Evolutionary conservation across 495 filamentous ascomycete species (phyloP).

Genomic region (Hypoxylon lienhwacheense): DNA sequence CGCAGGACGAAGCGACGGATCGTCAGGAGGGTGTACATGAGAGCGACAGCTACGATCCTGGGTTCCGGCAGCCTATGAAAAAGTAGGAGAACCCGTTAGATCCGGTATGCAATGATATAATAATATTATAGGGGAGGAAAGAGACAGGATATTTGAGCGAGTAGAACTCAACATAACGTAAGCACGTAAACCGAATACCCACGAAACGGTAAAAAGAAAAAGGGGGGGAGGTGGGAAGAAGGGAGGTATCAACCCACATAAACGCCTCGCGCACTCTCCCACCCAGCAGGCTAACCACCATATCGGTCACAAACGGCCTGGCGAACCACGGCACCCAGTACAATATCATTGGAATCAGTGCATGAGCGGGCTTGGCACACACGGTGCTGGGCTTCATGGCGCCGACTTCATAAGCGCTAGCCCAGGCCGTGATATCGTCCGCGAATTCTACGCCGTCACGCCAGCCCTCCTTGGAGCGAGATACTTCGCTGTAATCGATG

Average conservation of each 20-base stretch:
- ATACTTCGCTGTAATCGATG: conserved; percentile 51
- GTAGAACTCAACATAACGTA: not conserved
- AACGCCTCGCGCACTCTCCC: conserved; percentile 64
- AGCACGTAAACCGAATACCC: not conserved
- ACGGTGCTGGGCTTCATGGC: conserved; percentile 50
- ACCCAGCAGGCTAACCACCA: conserved; percentile 64
- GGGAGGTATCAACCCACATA: conserved; percentile 53
- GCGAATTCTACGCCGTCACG: conserved; percentile 65
- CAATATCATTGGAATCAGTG: conserved; percentile 60
- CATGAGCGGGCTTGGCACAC: conserved; percentile 49
- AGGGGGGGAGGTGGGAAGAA: not conserved
- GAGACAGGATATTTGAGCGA: not conserved
- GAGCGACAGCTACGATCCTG: conserved; percentile 18
- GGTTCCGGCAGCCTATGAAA: conserved; percentile 38
- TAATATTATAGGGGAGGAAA: not conserved
- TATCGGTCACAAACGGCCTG: conserved; percentile 52
- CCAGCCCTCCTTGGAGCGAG: conserved; percentile 46
- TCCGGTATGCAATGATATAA: not conserved
- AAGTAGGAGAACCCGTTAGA: not conserved
- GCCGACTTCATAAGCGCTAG: conserved; percentile 56
- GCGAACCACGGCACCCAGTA: conserved; percentile 57
- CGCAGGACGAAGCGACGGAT: conserved; percentile 57
- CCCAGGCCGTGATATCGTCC: conserved; percentile 64
- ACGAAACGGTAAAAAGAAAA: not conserved
- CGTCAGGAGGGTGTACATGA: conserved; percentile 42